Percentiles rank a stretch among this genome's conserved stretches.
Conservation (phyloP, 1,284 basidiomycete species). For the Fomitopsis pinicola region DNA sequence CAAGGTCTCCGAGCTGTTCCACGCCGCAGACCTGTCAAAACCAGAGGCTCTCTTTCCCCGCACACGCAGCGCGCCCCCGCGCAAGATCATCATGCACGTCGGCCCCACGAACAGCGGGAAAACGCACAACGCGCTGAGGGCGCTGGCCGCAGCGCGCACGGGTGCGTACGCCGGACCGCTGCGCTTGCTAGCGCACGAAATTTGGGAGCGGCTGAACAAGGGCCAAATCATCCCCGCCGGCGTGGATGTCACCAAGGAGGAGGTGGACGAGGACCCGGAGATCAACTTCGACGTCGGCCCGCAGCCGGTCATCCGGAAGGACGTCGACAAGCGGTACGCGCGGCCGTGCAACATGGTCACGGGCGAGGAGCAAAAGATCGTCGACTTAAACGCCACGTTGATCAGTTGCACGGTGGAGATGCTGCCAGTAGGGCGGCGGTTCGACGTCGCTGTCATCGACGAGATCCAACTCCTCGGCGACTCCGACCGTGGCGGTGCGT, state of each 20-base stretch:
- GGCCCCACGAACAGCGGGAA: conserved; percentile 98
- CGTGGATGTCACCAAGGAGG: conserved; percentile 25
- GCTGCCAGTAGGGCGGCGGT: conserved; percentile 46
- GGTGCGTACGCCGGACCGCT: conserved; percentile 93
- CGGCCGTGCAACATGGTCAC: conserved; percentile 88
- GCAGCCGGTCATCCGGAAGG: conserved; percentile 32
- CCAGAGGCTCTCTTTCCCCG: conserved; percentile 35
- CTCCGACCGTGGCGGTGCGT: conserved; percentile 72
- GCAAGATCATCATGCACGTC: conserved; percentile 92
- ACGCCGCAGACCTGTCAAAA: conserved; percentile 36
- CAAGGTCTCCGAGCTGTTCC: conserved; percentile 34
- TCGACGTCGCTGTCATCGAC: conserved; percentile 91
- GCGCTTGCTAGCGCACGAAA: conserved; percentile 91
- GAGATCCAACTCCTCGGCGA: conserved; percentile 98
- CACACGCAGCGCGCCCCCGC: conserved; percentile 40
- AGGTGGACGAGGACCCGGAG: conserved; percentile 24
- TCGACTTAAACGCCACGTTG: conserved; percentile 57
- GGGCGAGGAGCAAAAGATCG: conserved; percentile 84
- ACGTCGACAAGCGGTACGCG: conserved; percentile 45
- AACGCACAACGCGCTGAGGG: conserved; percentile 89
- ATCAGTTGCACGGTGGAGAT: conserved; percentile 93
- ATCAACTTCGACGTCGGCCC: conserved; percentile 29
- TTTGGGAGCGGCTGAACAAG: conserved; percentile 88
- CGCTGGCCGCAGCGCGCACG: conserved; percentile 69
- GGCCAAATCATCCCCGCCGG: conserved; percentile 78